These are phyloP conservation scores for Emergomyces pasteurianus DNA, from an alignment of 2,329 filamentous ascomycete genomes.

Conservation along the genomic window DNA sequence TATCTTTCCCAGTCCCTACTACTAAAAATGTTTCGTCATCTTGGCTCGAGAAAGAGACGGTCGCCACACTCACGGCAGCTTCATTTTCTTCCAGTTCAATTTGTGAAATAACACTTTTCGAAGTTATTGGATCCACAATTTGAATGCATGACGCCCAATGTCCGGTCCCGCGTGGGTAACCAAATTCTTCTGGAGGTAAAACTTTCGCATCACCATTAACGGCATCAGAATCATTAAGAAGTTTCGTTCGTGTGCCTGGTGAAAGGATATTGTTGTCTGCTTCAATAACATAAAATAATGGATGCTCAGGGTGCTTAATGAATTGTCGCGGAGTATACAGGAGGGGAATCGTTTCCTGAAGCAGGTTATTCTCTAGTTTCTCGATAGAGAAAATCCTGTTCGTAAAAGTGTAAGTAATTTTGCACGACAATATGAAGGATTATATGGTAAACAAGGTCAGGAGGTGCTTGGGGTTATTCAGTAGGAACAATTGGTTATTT, in stretches of 20 bases:
- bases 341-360: constrained; percentile 75
- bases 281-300: constrained; percentile 88
- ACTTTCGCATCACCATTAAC: constrained; percentile 61
- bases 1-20: constrained; percentile 86
- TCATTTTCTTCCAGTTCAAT: constrained; percentile 83
- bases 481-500: constrained; percentile 91
- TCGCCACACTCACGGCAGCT: constrained; percentile 73
- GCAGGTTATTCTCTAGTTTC: constrained; percentile 70
- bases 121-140: constrained; percentile 68
- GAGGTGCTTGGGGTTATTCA: constrained; percentile 40
- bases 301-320: constrained; percentile 73
- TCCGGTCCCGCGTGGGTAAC: constrained; percentile 68
- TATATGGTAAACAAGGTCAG: not conserved
- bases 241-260: constrained; percentile 59
- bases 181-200: constrained; percentile 71
- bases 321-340: constrained; percentile 85
- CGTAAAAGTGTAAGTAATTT: constrained; percentile 1
- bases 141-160: constrained; percentile 96
- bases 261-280: constrained; percentile 86
- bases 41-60: constrained; percentile 77
- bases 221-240: constrained; percentile 59
- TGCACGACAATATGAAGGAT: not conserved
- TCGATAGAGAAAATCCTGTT: constrained; percentile 78
- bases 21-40: constrained; percentile 85
- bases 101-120: constrained; percentile 62